These are phyloP conservation scores for Hibiscus tridactylites DNA, from an alignment of 345 rosid genomes.

Conservation along the genomic window DNA sequence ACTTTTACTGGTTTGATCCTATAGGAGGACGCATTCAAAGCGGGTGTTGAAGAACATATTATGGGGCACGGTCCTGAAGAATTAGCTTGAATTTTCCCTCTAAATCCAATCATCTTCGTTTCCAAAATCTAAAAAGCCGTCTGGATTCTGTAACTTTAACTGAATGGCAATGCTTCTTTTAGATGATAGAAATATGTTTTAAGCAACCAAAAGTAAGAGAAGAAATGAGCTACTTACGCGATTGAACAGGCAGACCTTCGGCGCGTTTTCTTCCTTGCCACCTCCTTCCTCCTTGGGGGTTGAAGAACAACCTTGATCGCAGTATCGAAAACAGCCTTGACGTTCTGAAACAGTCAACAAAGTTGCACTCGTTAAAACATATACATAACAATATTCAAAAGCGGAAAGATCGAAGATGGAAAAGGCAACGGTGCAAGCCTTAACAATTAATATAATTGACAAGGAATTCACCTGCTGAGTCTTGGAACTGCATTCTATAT, in stretches of 20 bases:
- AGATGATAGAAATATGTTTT: no score
- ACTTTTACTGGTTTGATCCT: no score
- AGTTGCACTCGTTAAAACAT: no score
- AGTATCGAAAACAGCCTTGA: conserved; percentile 86
- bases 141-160: no score
- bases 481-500: conserved; percentile 66
- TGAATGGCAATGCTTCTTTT: no score
- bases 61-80: no score
- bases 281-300: conserved; percentile 85
- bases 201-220: neutral
- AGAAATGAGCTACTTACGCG: conserved; percentile 45
- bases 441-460: neutral
- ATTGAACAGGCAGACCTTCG: conserved; percentile 61
- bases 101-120: no score
- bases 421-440: neutral
- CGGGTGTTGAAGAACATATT: no score
- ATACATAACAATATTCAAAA: neutral
- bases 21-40: no score
- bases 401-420: neutral
- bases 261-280: conserved; percentile 51
- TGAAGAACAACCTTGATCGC: conserved; percentile 96
- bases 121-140: no score
- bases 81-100: no score
- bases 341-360: conserved; percentile 47
- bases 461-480: conserved; percentile 68